phyloP scores from a whole-genome alignment of 1,284 basidiomycete genomes.

The Calocybe gambosa region DNA sequence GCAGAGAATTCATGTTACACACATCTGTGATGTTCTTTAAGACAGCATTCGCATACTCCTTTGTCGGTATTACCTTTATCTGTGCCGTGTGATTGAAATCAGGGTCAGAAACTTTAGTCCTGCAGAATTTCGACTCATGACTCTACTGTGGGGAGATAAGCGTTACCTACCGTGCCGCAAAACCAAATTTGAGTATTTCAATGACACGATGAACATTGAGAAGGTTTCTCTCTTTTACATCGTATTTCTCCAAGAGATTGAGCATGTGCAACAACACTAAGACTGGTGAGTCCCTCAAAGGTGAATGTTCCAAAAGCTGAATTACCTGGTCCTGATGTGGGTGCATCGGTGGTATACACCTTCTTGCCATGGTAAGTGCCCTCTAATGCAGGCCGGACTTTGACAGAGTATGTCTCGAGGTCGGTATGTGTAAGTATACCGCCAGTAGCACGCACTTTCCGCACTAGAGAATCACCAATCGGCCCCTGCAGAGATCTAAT shows the following conservation, averaged over 20 bases:
- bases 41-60: constrained; percentile 60
- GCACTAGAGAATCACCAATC: constrained; percentile 69
- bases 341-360: constrained; percentile 81
- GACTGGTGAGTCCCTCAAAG: background rate
- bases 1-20: constrained; percentile 20
- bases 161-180: constrained; percentile 57
- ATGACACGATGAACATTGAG: constrained; percentile 67
- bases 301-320: background rate
- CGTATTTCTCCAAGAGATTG: constrained; percentile 69
- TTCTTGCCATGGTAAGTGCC: constrained; percentile 73
- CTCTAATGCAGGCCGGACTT: constrained; percentile 67
- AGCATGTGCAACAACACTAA: constrained; percentile 71
- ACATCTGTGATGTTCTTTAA: constrained; percentile 77
- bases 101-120: constrained; percentile 81
- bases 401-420: constrained; percentile 64
- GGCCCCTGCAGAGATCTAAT: constrained; percentile 41
- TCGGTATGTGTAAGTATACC: constrained; percentile 75
- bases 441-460: constrained; percentile 63
- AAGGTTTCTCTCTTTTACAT: constrained; percentile 43
- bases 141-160: background rate
- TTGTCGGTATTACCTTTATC: constrained; percentile 67
- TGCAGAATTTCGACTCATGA: constrained; percentile 20
- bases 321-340: constrained; percentile 69
- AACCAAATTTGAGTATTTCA: constrained; percentile 78
- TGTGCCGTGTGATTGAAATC: constrained; percentile 47